Base-by-base conservation (phyloP, 495 filamentous ascomycete species). In the Ascobolus immersus region DNA sequence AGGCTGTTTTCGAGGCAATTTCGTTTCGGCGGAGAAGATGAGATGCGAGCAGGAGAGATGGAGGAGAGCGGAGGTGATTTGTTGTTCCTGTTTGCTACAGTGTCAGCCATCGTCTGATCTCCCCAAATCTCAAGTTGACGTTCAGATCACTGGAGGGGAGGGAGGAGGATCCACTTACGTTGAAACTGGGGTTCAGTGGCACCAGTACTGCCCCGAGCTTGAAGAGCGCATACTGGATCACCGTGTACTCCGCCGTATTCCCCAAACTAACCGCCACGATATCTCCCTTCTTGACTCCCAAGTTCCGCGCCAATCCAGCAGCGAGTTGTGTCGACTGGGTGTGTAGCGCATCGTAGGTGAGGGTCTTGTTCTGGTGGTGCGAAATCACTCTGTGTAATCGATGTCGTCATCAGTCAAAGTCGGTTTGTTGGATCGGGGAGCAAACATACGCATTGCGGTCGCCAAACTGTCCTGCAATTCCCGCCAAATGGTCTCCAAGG, bases 101-200 rank as follows among this genome's bases (percentile, higher is more conserved):
- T n/a, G n/a, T n/a, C n/a, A n/a, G n/a, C n/a, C n/a, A n/a, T n/a
- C n/a, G n/a, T n/a, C n/a, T n/a, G n/a, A n/a, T n/a, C n/a, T n/a
- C n/a, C n/a, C n/a, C n/a, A n/a, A n/a, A n/a, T n/a, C n/a, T n/a
- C n/a, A n/a, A n/a, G n/a, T n/a, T n/a, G n/a, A n/a, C n/a, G n/a
- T n/a, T n/a, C n/a, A n/a, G n/a, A n/a, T n/a, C n/a, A n/a, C n/a
- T n/a, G n/a, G n/a, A n/a, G n/a, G n/a, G n/a, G n/a, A n/a, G n/a
- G n/a, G n/a, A n/a, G n/a, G n/a, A n/a, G n/a, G n/a, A n/a, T n/a
- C n/a, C n/a, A n/a, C 56, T 47, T 13, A 62, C 55, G 44, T 80
- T 92, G 61, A 93, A 96, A 0, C 69, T 76, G 2, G 80, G 84
- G 53, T 96, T 96, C 21, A 96, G 58, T 2, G 86, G 86, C 2